Evolutionary conservation across 75 land plant species (phyloP).

Genomic region (Larix kaempferi): DNA sequence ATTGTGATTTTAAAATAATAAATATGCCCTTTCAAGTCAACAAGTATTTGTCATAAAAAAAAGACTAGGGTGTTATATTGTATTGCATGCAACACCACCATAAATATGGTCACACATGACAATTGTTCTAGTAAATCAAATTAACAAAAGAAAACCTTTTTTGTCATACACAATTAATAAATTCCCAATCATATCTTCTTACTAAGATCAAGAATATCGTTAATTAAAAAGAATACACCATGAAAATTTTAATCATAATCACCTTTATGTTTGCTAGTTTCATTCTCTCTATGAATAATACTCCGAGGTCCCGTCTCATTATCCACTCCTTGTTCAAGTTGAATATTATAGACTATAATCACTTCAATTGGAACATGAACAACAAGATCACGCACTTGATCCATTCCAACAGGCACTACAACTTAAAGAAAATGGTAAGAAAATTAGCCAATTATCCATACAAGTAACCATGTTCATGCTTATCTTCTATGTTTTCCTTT

Average conservation of each 20-base stretch:
- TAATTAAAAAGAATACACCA: background rate
- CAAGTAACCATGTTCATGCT: background rate
- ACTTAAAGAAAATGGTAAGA: constrained; percentile 34
- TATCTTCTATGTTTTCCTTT: background rate
- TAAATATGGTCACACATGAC: too few relatives aligned
- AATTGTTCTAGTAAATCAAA: too few relatives aligned
- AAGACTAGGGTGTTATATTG: too few relatives aligned
- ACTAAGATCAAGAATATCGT: background rate
- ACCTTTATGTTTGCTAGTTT: background rate
- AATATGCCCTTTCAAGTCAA: too few relatives aligned
- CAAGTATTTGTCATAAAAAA: too few relatives aligned
- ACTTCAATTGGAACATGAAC: constrained; percentile 53
- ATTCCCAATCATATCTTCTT: background rate
- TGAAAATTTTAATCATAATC: background rate
- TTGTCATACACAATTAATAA: too few relatives aligned
- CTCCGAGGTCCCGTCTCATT: constrained; percentile 1
- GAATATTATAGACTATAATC: background rate
- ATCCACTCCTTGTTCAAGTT: background rate
- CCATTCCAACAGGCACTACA: constrained; percentile 70
- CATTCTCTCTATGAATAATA: background rate
- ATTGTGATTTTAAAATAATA: too few relatives aligned
- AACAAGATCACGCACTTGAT: constrained; percentile 86
- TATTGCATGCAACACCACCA: too few relatives aligned
- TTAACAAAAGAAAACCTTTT: background rate
- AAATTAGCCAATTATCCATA: background rate